A percentile compares a stretch with the other conserved stretches of the same genome.
Evolutionary conservation across 2,329 filamentous ascomycete species (phyloP).

Genomic region (Pseudonectria foliicola): DNA sequence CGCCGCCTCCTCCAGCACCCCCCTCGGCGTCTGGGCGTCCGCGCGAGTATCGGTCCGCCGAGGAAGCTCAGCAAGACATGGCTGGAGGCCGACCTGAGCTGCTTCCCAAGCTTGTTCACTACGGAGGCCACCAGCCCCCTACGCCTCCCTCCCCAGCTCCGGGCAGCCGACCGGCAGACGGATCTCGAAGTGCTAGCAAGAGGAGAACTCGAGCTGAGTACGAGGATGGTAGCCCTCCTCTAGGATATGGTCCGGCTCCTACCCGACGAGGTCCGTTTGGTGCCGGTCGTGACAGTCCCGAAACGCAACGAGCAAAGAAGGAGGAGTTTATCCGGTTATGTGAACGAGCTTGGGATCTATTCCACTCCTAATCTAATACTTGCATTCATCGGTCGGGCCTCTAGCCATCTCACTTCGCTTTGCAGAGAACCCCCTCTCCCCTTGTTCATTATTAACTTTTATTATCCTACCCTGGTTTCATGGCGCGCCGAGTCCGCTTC

Average conservation of each 20-base stretch:
- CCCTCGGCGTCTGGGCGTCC: slow-evolving; percentile 55
- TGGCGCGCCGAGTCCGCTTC: background rate
- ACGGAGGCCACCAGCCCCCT: slow-evolving; percentile 86
- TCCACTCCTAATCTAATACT: slow-evolving; percentile 64
- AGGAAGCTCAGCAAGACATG: slow-evolving; percentile 87
- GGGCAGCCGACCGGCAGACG: slow-evolving; percentile 39
- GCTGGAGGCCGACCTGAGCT: slow-evolving; percentile 89
- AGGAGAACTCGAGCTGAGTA: slow-evolving; percentile 83
- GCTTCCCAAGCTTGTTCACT: slow-evolving; percentile 89
- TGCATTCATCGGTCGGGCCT: background rate
- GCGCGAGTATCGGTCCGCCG: slow-evolving; percentile 88
- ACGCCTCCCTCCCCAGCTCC: slow-evolving; percentile 78
- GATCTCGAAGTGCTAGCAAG: slow-evolving; percentile 55
- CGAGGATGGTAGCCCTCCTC: slow-evolving; percentile 84
- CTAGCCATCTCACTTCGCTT: slow-evolving; percentile 9
- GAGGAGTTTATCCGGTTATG: slow-evolving; percentile 87
- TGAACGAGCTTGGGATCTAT: slow-evolving; percentile 89
- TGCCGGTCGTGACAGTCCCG: slow-evolving; percentile 74
- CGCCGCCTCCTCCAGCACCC: slow-evolving; percentile 43
- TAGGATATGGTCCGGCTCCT: slow-evolving; percentile 64
- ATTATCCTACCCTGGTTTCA: background rate
- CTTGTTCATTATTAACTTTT: slow-evolving; percentile 4
- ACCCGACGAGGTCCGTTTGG: slow-evolving; percentile 65
- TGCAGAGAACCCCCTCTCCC: slow-evolving; percentile 4
- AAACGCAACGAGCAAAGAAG: slow-evolving; percentile 77